Conservation (phyloP, 306 rosid genomes). For the Prunus dulcis region DNA sequence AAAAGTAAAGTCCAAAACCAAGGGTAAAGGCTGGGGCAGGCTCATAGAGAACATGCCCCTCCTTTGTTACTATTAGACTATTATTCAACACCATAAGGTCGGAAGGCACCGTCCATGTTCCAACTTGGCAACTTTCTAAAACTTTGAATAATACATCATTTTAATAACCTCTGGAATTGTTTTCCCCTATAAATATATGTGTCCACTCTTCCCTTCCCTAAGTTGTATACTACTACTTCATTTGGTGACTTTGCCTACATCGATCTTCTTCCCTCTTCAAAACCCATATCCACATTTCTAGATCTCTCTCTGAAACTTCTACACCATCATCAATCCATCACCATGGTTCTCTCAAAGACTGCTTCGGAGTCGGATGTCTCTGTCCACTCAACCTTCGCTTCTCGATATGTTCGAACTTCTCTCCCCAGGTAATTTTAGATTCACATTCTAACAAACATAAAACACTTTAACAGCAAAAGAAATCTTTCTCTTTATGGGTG, state of each 20-base stretch:
- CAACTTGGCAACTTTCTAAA: not conserved
- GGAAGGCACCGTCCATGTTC: too few relatives aligned
- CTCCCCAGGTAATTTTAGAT: conserved; percentile 64
- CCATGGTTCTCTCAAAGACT: conserved; percentile 77
- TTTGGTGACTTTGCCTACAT: not conserved
- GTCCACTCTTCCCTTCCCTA: not conserved
- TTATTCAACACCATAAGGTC: too few relatives aligned
- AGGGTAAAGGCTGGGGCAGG: not conserved
- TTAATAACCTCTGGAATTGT: not conserved
- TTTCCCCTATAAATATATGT: not conserved
- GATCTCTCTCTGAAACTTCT: not conserved
- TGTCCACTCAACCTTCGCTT: conserved; percentile 80
- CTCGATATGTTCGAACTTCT: conserved; percentile 71
- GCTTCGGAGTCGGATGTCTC: conserved; percentile 62
- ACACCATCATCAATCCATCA: not conserved
- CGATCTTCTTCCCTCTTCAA: not conserved
- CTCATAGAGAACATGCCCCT: not conserved
- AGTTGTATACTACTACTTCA: not conserved
- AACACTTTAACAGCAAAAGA: not conserved
- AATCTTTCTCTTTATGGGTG: not conserved
- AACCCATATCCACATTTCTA: not conserved
- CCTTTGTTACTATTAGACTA: not conserved
- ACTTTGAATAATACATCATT: not conserved
- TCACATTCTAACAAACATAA: not conserved
- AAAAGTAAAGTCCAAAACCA: not conserved